Percentiles rank a stretch among this genome's conserved stretches.
These are phyloP conservation scores for Babesia sp. DNA, from an alignment of 169 alveolate genomes.

Conservation along the genomic window DNA sequence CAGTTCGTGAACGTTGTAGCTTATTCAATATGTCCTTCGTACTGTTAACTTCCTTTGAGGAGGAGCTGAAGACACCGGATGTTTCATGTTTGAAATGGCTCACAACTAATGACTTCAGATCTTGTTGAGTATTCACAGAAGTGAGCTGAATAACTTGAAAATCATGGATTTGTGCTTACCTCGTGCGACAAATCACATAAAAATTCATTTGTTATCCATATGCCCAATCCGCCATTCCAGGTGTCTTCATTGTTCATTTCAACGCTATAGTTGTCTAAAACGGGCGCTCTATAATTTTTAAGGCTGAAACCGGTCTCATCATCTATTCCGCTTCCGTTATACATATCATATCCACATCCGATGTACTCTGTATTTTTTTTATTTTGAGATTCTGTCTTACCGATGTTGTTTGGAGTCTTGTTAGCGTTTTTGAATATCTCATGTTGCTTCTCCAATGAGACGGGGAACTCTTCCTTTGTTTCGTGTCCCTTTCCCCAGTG, in stretches of 20 bases:
- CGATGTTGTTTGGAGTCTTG: conserved; percentile 28
- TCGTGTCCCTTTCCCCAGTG: neutral
- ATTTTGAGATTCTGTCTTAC: neutral
- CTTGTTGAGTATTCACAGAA: conserved; percentile 20
- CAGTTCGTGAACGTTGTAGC: neutral
- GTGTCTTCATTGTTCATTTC: neutral
- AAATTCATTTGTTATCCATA: conserved; percentile 39
- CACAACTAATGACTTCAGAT: neutral
- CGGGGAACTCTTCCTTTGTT: neutral
- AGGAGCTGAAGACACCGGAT: neutral
- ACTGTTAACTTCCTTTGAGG: neutral
- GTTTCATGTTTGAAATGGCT: neutral
- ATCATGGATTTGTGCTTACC: neutral
- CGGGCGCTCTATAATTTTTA: conserved; percentile 53
- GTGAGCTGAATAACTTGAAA: conserved; percentile 9
- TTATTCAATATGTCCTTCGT: conserved; percentile 33
- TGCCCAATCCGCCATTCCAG: conserved; percentile 1
- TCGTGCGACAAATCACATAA: conserved; percentile 54
- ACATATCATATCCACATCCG: conserved; percentile 63
- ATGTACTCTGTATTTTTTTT: conserved; percentile 38
- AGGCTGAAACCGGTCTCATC: conserved; percentile 27
- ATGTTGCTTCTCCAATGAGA: conserved; percentile 1
- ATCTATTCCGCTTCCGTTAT: conserved; percentile 20
- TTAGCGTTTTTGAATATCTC: conserved; percentile 2
- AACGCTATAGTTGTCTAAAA: conserved; percentile 17